These are phyloP conservation scores for Purpureocillium takamizusanense DNA, from an alignment of 2,329 filamentous ascomycete species.

Conservation along the genomic window DNA sequence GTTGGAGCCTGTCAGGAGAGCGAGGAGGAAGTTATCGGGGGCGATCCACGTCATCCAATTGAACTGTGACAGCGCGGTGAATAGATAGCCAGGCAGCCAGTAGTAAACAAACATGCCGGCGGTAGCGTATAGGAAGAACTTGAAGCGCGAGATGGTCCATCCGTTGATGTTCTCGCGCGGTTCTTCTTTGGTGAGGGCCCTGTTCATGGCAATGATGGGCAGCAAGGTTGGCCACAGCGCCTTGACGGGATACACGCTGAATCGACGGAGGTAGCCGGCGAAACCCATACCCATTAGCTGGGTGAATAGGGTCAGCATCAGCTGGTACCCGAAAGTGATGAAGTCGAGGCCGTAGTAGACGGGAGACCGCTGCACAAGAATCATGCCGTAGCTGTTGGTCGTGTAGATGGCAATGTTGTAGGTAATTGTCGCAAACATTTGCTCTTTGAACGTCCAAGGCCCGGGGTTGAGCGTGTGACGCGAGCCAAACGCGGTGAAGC, in stretches of 20 bases:
- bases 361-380: slow-evolving; percentile 34
- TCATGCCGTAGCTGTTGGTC: slow-evolving; percentile 38
- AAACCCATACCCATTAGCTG: slow-evolving; percentile 48
- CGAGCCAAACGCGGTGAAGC: slow-evolving; percentile 29
- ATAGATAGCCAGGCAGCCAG: slow-evolving; percentile 43
- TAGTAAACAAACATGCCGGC: slow-evolving; percentile 40
- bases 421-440: slow-evolving; percentile 51
- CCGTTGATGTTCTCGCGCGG: slow-evolving; percentile 14
- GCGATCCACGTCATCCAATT: slow-evolving; percentile 49
- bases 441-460: slow-evolving; percentile 48
- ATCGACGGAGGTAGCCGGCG: slow-evolving; percentile 38
- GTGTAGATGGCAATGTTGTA: slow-evolving; percentile 40
- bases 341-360: slow-evolving; percentile 33
- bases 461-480: slow-evolving; percentile 41
- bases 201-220: slow-evolving; percentile 36
- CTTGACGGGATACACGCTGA: slow-evolving; percentile 41
- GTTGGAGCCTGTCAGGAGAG: slow-evolving; percentile 31
- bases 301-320: slow-evolving; percentile 34
- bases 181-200: slow-evolving; percentile 28
- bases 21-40: slow-evolving; percentile 30
- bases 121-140: slow-evolving; percentile 34
- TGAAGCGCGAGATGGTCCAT: slow-evolving; percentile 32
- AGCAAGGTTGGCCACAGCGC: slow-evolving; percentile 44
- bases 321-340: slow-evolving; percentile 33
- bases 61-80: slow-evolving; percentile 36